Evolutionary conservation across 1,284 basidiomycete species (phyloP).

Genomic region (Amylostereum areolatum): DNA sequence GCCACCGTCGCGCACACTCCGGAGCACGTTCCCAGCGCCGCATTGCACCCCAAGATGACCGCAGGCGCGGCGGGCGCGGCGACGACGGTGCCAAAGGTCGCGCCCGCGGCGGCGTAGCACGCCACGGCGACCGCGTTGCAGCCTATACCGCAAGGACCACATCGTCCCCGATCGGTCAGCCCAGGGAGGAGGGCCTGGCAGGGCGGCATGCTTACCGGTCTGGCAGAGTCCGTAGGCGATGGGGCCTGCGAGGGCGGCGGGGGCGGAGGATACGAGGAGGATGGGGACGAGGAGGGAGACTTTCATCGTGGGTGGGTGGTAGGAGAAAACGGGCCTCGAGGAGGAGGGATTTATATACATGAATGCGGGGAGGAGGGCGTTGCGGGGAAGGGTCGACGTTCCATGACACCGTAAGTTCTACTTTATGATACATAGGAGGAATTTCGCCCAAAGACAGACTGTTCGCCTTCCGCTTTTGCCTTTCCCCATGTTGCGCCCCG

Average conservation of each 20-base stretch:
- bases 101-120: conserved; percentile 49
- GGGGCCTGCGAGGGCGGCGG: conserved; percentile 28
- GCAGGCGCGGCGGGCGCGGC: conserved; percentile 35
- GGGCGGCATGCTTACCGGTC: conserved; percentile 30
- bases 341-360: no score
- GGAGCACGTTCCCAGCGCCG: conserved; percentile 36
- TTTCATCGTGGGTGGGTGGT: conserved; percentile 11
- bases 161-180: background rate
- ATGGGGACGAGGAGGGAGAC: conserved; percentile 12
- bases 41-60: conserved; percentile 44
- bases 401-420: no score
- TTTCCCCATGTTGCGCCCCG: no score
- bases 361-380: no score
- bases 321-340: background rate
- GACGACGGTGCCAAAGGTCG: conserved; percentile 43
- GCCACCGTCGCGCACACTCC: conserved; percentile 20
- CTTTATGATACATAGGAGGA: no score
- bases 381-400: no score
- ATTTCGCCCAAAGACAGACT: no score
- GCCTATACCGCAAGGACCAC: conserved; percentile 25
- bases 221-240: conserved; percentile 43
- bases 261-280: conserved; percentile 2
- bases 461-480: no score
- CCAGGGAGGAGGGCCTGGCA: background rate
- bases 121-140: conserved; percentile 46